Evolutionary conservation across 192 early-diverging fungal genomes (phyloP).

Genomic region (Chytriomyces sp.): DNA sequence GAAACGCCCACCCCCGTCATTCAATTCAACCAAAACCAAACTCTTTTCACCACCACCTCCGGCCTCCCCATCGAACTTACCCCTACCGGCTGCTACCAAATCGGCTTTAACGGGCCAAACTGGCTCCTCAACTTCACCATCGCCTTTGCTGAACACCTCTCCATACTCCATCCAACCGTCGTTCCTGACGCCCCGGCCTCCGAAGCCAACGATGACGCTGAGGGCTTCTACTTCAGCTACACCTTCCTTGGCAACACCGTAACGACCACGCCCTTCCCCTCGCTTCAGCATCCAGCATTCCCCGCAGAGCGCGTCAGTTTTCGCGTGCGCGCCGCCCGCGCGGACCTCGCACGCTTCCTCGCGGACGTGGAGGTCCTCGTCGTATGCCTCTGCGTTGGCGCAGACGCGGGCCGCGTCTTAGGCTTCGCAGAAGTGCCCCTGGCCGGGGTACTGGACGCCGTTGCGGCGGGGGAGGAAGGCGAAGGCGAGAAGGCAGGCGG

Average conservation of each 20-base stretch:
- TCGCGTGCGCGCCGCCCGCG: constrained; percentile 35
- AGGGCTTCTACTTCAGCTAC: constrained; percentile 51
- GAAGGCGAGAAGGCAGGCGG: constrained; percentile 8
- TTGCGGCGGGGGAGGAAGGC: not conserved
- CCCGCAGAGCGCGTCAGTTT: constrained; percentile 55
- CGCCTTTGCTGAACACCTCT: constrained; percentile 56
- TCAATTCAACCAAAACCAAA: constrained; percentile 15
- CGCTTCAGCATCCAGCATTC: constrained; percentile 45
- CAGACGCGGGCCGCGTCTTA: constrained; percentile 25
- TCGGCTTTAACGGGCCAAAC: constrained; percentile 33
- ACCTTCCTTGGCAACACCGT: constrained; percentile 54
- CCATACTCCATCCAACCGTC: constrained; percentile 27
- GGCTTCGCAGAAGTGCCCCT: constrained; percentile 47
- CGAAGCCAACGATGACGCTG: not conserved
- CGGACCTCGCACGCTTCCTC: constrained; percentile 39
- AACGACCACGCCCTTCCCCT: constrained; percentile 45
- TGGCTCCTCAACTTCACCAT: constrained; percentile 50
- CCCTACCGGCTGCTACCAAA: constrained; percentile 50
- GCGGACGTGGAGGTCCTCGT: constrained; percentile 37
- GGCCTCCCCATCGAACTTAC: constrained; percentile 43
- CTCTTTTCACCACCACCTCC: constrained; percentile 25
- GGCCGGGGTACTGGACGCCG: constrained; percentile 26
- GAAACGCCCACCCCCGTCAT: not conserved
- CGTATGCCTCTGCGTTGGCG: constrained; percentile 43
- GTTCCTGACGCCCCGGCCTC: too few relatives aligned